These are phyloP conservation scores for Cyclocybe cylindracea DNA, from an alignment of 768 basidiomycete genomes.

Conservation along the genomic window DNA sequence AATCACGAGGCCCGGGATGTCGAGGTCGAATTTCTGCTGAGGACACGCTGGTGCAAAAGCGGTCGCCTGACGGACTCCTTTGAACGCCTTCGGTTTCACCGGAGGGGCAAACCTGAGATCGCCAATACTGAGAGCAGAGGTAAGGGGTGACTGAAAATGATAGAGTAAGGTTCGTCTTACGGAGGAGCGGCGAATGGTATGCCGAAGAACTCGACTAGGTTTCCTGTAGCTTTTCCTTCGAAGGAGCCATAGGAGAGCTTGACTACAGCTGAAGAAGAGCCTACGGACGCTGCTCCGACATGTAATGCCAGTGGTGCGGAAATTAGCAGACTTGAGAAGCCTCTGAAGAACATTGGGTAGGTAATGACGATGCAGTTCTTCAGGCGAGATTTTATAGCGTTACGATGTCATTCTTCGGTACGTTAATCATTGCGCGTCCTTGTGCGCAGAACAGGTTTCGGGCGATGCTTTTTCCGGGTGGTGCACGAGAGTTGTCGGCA, in stretches of 20 bases:
- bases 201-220: constrained; percentile 6
- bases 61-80: constrained; percentile 7
- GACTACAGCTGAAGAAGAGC: background rate
- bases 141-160: background rate
- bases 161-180: background rate
- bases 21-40: background rate
- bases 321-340: too few relatives aligned
- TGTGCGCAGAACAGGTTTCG: too few relatives aligned
- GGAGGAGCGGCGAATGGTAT: constrained; percentile 13
- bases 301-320: too few relatives aligned
- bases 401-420: too few relatives aligned
- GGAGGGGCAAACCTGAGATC: constrained; percentile 9
- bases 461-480: too few relatives aligned
- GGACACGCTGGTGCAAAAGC: constrained; percentile 7
- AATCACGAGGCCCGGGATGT: background rate
- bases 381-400: too few relatives aligned
- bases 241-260: constrained; percentile 8
- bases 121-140: background rate
- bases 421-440: too few relatives aligned
- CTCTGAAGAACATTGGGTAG: too few relatives aligned
- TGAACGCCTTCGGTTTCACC: background rate
- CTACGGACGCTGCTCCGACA: too few relatives aligned
- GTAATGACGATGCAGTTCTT: too few relatives aligned
- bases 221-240: constrained; percentile 3
- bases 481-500: too few relatives aligned